Evolutionary conservation across 2,329 filamentous ascomycete genomes (phyloP).

Genomic region (Penicillium sp.): DNA sequence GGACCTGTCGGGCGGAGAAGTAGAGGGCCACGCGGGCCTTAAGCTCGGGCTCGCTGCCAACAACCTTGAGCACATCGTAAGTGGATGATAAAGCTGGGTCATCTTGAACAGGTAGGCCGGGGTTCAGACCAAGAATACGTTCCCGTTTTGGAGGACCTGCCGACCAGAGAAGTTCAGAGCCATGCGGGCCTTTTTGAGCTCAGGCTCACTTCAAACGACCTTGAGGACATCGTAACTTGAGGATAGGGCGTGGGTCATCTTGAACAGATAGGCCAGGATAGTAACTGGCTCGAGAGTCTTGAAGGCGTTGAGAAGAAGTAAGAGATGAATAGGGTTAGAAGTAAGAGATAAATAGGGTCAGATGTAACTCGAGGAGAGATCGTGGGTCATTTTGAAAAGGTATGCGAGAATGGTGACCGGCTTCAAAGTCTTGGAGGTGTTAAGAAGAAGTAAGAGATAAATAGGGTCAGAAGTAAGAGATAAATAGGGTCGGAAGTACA

Average conservation of each 20-base stretch:
- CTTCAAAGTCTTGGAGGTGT: no score
- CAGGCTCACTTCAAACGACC: constrained; percentile 56
- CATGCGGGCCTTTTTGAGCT: constrained; percentile 55
- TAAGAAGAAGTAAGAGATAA: no score
- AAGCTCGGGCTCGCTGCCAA: constrained; percentile 54
- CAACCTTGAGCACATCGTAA: constrained; percentile 60
- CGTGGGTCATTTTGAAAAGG: no score
- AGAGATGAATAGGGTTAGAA: no score
- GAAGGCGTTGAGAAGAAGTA: constrained; percentile 57
- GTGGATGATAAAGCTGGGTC: no score
- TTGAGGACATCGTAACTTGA: constrained; percentile 59
- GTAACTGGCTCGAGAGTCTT: constrained; percentile 64
- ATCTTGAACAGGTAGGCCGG: no score
- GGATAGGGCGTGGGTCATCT: constrained; percentile 60
- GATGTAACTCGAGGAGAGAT: no score
- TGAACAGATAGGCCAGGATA: constrained; percentile 61
- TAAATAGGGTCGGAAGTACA: no score
- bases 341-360: no score
- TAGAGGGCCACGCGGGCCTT: constrained; percentile 60
- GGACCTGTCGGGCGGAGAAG: constrained; percentile 56
- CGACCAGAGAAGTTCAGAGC: constrained; percentile 59
- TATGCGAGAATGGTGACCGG: no score
- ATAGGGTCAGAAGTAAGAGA: no score
- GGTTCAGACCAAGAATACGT: constrained; percentile 58
- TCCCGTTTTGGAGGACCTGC: constrained; percentile 61